Conservation (phyloP, 2,329 filamentous ascomycete genomes). For the Dactylonectria macrodidyma region DNA sequence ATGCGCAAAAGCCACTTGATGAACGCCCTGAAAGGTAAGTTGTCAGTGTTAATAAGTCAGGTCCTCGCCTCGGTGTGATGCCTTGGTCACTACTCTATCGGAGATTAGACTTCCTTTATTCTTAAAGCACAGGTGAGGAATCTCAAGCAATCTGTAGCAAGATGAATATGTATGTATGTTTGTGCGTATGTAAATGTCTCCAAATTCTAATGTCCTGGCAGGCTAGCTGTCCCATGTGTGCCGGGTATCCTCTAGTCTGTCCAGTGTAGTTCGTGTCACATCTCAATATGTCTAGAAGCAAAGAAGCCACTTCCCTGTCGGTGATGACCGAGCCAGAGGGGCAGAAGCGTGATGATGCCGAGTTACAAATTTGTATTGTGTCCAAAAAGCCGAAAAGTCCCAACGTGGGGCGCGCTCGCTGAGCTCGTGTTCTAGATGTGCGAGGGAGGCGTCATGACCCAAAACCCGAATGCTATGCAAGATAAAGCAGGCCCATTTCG, state of each 20-base stretch:
- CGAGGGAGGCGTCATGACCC: background rate
- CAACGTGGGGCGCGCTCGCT: background rate
- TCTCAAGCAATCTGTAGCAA: background rate
- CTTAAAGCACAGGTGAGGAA: background rate
- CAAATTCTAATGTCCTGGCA: constrained; percentile 17
- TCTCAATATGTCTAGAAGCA: constrained; percentile 21
- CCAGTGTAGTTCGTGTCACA: constrained; percentile 23
- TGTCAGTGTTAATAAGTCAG: background rate
- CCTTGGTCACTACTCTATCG: no score
- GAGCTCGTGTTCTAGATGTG: background rate
- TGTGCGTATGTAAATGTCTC: constrained; percentile 11
- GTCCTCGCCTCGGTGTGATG: background rate
- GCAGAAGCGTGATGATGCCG: constrained; percentile 16
- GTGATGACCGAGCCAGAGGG: constrained; percentile 16
- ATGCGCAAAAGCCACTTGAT: constrained; percentile 17
- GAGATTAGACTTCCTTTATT: background rate
- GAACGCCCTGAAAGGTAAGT: background rate
- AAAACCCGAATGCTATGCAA: constrained; percentile 23
- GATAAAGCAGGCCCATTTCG: background rate
- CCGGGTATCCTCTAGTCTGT: constrained; percentile 19
- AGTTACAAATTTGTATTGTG: constrained; percentile 19
- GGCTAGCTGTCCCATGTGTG: constrained; percentile 4
- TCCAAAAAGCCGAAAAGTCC: constrained; percentile 15
- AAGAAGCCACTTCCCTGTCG: constrained; percentile 11
- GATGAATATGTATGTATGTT: background rate